Percentiles rank a stretch among this genome's conserved stretches.
phyloP scores from a whole-genome alignment of 305 asterid species.

The Fraxinus sp. region DNA sequence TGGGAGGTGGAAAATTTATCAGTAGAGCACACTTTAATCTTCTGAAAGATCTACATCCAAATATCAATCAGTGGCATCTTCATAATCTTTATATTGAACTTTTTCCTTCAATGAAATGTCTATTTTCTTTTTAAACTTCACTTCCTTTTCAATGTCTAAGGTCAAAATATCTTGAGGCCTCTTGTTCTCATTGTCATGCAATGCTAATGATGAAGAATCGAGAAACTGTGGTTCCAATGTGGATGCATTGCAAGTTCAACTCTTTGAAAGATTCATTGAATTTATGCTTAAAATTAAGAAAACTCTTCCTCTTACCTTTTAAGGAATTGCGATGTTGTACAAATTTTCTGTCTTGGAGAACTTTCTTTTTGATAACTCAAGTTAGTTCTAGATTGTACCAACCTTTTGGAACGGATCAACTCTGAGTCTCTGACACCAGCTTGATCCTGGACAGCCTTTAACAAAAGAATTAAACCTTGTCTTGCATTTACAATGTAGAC shows the following conservation, averaged over 20 bases:
- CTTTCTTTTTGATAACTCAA: too few relatives aligned
- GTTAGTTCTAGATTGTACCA: too few relatives aligned
- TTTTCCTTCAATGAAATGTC: neutral
- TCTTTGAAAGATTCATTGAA: neutral
- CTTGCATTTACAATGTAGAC: too few relatives aligned
- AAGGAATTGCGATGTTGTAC: neutral
- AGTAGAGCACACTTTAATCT: neutral
- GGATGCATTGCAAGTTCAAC: neutral
- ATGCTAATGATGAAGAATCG: neutral
- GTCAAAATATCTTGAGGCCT: neutral
- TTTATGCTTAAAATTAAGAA: neutral
- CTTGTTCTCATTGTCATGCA: neutral
- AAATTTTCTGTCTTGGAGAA: neutral
- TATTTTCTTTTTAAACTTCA: neutral
- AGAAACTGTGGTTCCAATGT: neutral
- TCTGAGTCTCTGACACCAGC: too few relatives aligned
- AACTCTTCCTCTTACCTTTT: neutral
- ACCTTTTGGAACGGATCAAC: too few relatives aligned
- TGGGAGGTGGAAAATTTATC: neutral
- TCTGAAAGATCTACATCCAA: neutral
- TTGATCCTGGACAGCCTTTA: too few relatives aligned
- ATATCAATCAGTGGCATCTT: neutral
- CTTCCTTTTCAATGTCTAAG: neutral
- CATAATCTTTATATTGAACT: neutral
- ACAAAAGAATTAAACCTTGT: too few relatives aligned